These are phyloP conservation scores for Hypoxylon sp. DNA, from an alignment of 2,329 filamentous ascomycete species.

Conservation along the genomic window DNA sequence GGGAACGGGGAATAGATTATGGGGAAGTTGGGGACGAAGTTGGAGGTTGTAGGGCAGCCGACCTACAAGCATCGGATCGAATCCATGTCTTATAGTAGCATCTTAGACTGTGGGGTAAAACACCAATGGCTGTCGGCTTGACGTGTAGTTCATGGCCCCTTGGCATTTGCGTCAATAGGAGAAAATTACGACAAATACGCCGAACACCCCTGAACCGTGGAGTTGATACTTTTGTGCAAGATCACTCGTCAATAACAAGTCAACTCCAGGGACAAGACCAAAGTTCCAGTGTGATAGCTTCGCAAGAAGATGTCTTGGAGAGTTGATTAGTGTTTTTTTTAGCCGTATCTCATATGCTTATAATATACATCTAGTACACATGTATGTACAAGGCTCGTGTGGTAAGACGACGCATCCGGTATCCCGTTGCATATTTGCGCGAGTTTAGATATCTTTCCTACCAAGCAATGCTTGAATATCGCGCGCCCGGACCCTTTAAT, in stretches of 20 bases:
- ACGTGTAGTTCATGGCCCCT: slow-evolving; percentile 2
- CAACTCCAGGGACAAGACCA: slow-evolving; percentile 1
- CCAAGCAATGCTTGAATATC: slow-evolving; percentile 1
- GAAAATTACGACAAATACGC: slow-evolving; percentile 17
- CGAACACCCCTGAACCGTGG: slow-evolving; percentile 7
- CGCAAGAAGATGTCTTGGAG: slow-evolving; percentile 10
- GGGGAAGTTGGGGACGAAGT: slow-evolving; percentile 21
- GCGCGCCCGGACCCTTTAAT: neutral
- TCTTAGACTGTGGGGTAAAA: slow-evolving; percentile 31
- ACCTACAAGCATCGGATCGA: slow-evolving; percentile 13
- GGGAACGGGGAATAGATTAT: neutral
- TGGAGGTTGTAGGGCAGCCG: slow-evolving; percentile 15
- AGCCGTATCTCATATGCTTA: slow-evolving; percentile 33
- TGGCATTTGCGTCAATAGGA: slow-evolving; percentile 14
- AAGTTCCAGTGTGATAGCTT: neutral
- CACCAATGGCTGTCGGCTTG: slow-evolving; percentile 5
- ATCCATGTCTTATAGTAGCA: slow-evolving; percentile 15
- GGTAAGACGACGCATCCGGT: slow-evolving; percentile 15
- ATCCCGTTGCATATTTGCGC: slow-evolving; percentile 24
- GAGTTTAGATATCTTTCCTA: slow-evolving; percentile 1
- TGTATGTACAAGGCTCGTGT: slow-evolving; percentile 23
- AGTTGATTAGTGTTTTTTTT: slow-evolving; percentile 34
- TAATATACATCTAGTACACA: slow-evolving; percentile 36
- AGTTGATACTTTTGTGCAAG: neutral
- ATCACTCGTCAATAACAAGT: neutral